These are phyloP conservation scores for Emydomyces testavorans DNA, from an alignment of 2,329 filamentous ascomycete species.

Conservation along the genomic window DNA sequence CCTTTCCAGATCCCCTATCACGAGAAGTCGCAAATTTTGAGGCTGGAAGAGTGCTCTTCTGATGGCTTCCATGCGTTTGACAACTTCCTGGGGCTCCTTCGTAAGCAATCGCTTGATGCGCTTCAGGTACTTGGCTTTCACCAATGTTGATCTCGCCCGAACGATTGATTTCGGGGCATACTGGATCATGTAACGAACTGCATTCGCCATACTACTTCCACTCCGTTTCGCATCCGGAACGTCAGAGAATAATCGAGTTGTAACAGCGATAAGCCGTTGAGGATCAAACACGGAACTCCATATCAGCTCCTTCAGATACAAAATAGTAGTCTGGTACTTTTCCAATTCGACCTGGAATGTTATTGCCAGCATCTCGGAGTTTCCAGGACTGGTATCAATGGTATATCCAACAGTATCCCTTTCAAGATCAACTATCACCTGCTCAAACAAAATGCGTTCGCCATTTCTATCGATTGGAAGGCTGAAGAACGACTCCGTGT, in stretches of 20 bases:
- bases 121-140: constrained; percentile 79
- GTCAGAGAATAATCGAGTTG: constrained; percentile 77
- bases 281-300: constrained; percentile 83
- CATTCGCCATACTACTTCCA: constrained; percentile 51
- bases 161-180: constrained; percentile 63
- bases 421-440: constrained; percentile 84
- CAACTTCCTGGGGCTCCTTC: constrained; percentile 60
- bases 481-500: constrained; percentile 88
- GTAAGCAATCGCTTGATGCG: constrained; percentile 70
- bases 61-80: constrained; percentile 66
- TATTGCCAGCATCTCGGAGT: constrained; percentile 69
- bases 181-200: constrained; percentile 65
- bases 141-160: constrained; percentile 68
- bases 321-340: constrained; percentile 71
- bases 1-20: constrained; percentile 67
- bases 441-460: constrained; percentile 70
- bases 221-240: constrained; percentile 86
- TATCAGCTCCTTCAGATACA: constrained; percentile 75
- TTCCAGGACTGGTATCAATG: constrained; percentile 54
- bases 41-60: constrained; percentile 66
- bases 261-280: constrained; percentile 48
- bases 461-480: constrained; percentile 71
- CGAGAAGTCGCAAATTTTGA: constrained; percentile 73
- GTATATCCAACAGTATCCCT: constrained; percentile 78
- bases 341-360: constrained; percentile 77